Percentiles rank a stretch among this genome's conserved stretches.
Conservation (phyloP, 352 stramenopile genomes). For the Pythium utonaiense region DNA sequence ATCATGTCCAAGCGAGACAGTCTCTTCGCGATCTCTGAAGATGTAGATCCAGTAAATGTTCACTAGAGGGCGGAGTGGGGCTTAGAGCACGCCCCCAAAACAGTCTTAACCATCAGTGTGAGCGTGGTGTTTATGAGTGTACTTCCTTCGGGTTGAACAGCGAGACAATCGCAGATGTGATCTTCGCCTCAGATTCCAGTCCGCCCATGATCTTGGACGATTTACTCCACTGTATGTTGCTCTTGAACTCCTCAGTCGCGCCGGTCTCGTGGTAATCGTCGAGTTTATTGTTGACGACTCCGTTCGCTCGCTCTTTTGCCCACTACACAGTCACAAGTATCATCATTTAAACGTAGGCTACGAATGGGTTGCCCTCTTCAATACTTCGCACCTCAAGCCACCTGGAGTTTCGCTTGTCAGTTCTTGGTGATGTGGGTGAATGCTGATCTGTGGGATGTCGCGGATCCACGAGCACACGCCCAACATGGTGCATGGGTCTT, state of each 20-base stretch:
- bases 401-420: not conserved
- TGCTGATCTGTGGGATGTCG: not conserved
- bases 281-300: constrained; percentile 33
- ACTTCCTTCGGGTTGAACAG: constrained; percentile 36
- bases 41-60: not conserved
- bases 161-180: constrained; percentile 53
- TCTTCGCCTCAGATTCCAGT: constrained; percentile 42
- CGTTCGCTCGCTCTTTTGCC: constrained; percentile 38
- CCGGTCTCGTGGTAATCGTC: not conserved
- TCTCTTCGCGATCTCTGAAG: constrained; percentile 11
- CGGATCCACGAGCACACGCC: not conserved
- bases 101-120: not conserved
- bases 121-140: constrained; percentile 6
- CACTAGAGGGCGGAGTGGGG: not conserved
- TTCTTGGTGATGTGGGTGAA: not conserved
- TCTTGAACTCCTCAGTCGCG: constrained; percentile 9
- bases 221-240: constrained; percentile 60
- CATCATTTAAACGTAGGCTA: no score
- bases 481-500: not conserved
- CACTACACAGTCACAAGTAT: constrained; percentile 28
- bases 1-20: not conserved
- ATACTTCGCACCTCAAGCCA: constrained; percentile 11
- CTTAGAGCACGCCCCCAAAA: not conserved
- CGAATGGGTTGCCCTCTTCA: not conserved
- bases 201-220: constrained; percentile 58